Base-by-base conservation (phyloP, 2,329 filamentous ascomycete genomes). In the Fusarium oxysporum region DNA sequence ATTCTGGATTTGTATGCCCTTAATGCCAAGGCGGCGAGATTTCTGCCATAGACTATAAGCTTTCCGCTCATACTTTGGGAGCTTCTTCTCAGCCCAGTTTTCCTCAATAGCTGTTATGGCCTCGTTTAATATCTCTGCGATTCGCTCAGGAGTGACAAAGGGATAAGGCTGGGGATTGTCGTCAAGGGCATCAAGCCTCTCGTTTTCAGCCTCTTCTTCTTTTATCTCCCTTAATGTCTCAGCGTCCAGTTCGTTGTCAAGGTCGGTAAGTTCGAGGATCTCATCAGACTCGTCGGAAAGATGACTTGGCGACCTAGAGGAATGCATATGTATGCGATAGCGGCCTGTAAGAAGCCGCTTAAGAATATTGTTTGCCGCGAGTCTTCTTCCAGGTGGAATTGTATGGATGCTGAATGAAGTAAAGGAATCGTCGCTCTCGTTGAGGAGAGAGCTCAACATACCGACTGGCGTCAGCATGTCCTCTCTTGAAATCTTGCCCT, bases 151-250 rank as follows among this genome's bases (percentile, higher is more conserved):
- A 14, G 82, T 80, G 17, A 91, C 80, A 19, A 69, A 71, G n/a
- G 45, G 19, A 35, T 62, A 40, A 17, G 35, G 23, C 28, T 53
- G 32, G 23, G 30, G 28, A 70, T 72, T 38, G 4, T 35, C n/a
- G 10, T 48, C 12, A 35, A 44, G 50, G 14, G 62, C 54, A 11
- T 47, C 54, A 19, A 37, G 48, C 28, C 40, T 63, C 50, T 76
- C 59, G 16, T 55, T 64, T 28, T 74, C 75, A 16, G 28, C 61
- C 37, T 40, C 68, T 58, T 83, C 81, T 44, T 82, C 81, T 50
- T 91, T 85, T 14, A 93, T 91, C 76, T 93, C 91, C 47, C 81
- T 82, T 83, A 86, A 87, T 1, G 89, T 91, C 40, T 88, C 85
- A 16, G 87, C 83, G 73, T 93, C 91, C 7, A 77, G 62, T 6